Percentiles rank a stretch among this genome's conserved stretches.
phyloP scores from a whole-genome alignment of 2,329 filamentous ascomycete species.

The Ceratocystis harringtonii region DNA sequence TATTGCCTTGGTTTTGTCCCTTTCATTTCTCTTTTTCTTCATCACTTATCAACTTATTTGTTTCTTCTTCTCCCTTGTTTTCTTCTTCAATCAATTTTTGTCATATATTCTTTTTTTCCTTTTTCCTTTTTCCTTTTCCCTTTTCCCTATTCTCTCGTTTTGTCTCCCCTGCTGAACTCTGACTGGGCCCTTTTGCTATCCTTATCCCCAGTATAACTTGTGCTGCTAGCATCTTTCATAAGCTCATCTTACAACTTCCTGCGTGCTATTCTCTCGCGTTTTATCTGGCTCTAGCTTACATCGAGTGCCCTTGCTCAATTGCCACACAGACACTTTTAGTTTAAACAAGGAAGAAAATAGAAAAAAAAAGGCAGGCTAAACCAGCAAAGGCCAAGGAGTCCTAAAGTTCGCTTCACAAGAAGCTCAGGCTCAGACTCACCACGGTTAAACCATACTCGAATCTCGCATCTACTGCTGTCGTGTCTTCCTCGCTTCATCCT shows the following conservation, averaged over 20 bases:
- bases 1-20: not conserved
- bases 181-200: not conserved
- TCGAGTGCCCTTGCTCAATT: not conserved
- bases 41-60: not conserved
- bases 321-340: not conserved
- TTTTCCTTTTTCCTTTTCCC: not conserved
- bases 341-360: not conserved
- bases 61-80: not conserved
- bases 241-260: not conserved
- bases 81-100: not conserved
- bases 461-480: not conserved
- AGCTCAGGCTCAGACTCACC: not conserved
- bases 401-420: not conserved
- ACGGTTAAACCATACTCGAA: not conserved
- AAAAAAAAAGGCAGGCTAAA: not conserved
- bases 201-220: constrained; percentile 1
- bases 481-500: not conserved
- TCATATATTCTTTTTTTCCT: not conserved
- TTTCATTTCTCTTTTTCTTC: not conserved
- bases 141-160: not conserved
- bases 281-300: not conserved
- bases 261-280: not conserved
- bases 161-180: not conserved
- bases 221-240: not conserved
- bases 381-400: not conserved